Base-by-base conservation (phyloP, 1,139 yeast species). In the Protomyces lactucae-debilis region DNA sequence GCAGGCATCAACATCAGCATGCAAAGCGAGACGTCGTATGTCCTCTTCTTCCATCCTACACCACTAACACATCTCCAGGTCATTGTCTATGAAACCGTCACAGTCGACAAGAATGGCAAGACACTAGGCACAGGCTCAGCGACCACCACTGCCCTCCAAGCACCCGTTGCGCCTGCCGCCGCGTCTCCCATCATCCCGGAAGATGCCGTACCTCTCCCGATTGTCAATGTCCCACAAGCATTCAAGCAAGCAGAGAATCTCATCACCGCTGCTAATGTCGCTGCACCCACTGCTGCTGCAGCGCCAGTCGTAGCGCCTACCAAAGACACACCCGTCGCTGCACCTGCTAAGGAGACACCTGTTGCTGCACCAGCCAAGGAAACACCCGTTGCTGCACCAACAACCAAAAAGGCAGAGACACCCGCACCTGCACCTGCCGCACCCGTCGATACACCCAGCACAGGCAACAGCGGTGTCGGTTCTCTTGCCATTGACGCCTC, bases 81-180 rank as follows among this genome's bases (percentile, higher is more conserved):
- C 21, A 36, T 59, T 16, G 63, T 59, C 18, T 52, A 52, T 23
- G 63, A 52, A 25, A 59, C 63, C 4, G 40, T 59, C 45, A 52
- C 57, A 6, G 63, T 59, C 14, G 63, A 51, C 12, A 16, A n/a
- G 5, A 51, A 59, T 35, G 63, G 63, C 14, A 18, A 43, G 36
- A 48, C 63, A 12, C 23, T 59, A 12, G 56, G 52, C 23, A 59
- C 63, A 4, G 57, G 35, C 28, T 28, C 43, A 2, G 57, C 28
- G 3, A 45, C 55, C 8, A 25, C 48, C 5, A 57, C 61, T 32
- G 55, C 25, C 23, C 55, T 36, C 18, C 55, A 57, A 61, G 75
- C 83, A 61, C 74, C 79, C 64, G 71, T 80, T 45, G 74, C 77
- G 56, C 71, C 79, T 56, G 73, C 77, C 61, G 80, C 83, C 64